These are phyloP conservation scores for Platismatia glauca DNA, from an alignment of 495 filamentous ascomycete species.

Conservation along the genomic window DNA sequence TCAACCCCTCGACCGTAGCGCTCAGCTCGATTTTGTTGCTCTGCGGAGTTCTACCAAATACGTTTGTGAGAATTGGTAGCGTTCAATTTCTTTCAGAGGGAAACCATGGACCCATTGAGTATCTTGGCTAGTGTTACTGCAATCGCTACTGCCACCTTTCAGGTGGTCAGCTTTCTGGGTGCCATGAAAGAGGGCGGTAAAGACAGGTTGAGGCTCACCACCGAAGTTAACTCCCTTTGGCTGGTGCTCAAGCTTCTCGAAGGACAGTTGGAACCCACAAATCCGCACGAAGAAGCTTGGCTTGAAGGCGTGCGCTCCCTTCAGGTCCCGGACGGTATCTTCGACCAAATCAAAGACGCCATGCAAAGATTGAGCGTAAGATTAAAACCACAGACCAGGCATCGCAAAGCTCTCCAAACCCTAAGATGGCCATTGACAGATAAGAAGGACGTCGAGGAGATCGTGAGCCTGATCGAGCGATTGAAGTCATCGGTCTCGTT, in stretches of 20 bases:
- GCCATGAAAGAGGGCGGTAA: conserved; percentile 20
- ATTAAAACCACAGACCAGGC: conserved; percentile 17
- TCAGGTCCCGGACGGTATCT: conserved; percentile 11
- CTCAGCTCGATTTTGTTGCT: too few species aligned
- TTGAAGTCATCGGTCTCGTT: conserved; percentile 16
- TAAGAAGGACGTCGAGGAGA: conserved; percentile 15
- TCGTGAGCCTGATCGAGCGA: conserved; percentile 13
- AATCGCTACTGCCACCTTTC: conserved; percentile 17
- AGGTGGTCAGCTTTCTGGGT: conserved; percentile 14
- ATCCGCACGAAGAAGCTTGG: conserved; percentile 16
- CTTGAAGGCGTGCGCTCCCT: conserved; percentile 15
- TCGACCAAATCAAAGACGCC: conserved; percentile 14
- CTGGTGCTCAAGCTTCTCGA: conserved; percentile 19
- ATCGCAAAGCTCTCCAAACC: conserved; percentile 18
- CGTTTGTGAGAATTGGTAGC: too few species aligned
- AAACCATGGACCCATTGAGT: conserved; percentile 13
- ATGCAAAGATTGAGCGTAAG: conserved; percentile 7
- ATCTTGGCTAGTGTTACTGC: conserved; percentile 11
- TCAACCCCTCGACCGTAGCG: too few species aligned
- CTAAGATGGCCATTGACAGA: conserved; percentile 18
- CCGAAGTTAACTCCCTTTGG: conserved; percentile 20
- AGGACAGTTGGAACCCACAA: conserved; percentile 7
- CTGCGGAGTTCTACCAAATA: too few species aligned
- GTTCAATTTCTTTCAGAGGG: too few species aligned
- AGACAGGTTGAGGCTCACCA: conserved; percentile 15